Conservation (phyloP, 2,329 filamentous ascomycete species). For the Grosmannia huntii region DNA sequence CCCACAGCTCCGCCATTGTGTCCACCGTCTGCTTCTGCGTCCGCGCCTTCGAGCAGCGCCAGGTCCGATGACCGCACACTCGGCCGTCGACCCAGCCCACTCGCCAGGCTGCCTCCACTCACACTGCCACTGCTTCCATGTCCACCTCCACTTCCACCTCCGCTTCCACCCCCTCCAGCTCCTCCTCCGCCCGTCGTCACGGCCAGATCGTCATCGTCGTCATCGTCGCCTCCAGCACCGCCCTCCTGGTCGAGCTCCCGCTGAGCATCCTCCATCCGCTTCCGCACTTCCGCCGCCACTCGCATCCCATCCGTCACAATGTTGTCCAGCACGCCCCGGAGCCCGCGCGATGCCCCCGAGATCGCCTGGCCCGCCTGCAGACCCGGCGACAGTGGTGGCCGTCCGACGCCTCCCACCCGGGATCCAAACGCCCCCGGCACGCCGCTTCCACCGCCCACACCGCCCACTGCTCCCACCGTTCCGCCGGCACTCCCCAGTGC, state of each 20-base stretch:
- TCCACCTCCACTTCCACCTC: background rate
- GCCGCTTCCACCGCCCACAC: background rate
- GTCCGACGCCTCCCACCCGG: background rate
- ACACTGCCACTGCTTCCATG: constrained; percentile 10
- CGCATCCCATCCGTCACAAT: constrained; percentile 97
- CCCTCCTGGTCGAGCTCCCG: constrained; percentile 71
- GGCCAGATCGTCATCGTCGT: constrained; percentile 46
- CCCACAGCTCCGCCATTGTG: constrained; percentile 2
- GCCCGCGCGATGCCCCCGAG: constrained; percentile 53
- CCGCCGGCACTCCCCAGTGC: constrained; percentile 17
- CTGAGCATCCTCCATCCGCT: constrained; percentile 92
- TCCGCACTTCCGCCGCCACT: constrained; percentile 80
- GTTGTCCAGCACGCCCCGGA: constrained; percentile 88
- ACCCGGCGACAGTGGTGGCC: constrained; percentile 30
- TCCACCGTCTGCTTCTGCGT: constrained; percentile 49
- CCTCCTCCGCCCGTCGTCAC: constrained; percentile 5
- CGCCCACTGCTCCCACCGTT: background rate
- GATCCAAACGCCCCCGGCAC: constrained; percentile 13
- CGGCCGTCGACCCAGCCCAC: constrained; percentile 13
- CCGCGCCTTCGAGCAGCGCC: constrained; percentile 61
- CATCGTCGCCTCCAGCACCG: constrained; percentile 32
- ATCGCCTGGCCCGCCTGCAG: constrained; percentile 5
- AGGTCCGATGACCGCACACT: constrained; percentile 55
- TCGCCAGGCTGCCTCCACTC: background rate
- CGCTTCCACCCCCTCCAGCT: background rate